Evolutionary conservation across 2,329 filamentous ascomycete species (phyloP), one percentile per base, ranked within the genome.

Genomic region (Diaporthe nobilis): DNA sequence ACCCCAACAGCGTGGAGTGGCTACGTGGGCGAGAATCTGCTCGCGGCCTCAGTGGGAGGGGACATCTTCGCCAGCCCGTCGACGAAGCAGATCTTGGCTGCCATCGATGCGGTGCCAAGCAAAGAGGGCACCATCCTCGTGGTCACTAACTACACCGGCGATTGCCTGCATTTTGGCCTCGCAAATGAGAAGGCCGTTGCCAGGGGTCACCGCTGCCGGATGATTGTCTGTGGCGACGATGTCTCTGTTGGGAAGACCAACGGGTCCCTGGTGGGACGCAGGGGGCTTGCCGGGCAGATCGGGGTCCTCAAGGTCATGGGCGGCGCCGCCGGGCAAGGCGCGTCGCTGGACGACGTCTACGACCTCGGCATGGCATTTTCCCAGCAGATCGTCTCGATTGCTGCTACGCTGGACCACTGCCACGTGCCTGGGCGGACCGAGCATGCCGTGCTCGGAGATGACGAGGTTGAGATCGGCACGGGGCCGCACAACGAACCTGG

Each of bases 401-500:
- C 90, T 51, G 89, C 90, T 2, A 91, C 89, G 0, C 84, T 92
- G 39, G 90, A 91, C 68, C 90, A 92, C 78, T 90, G 91, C 78
- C 90, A 92, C 78, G 89, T 91, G 1, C 89, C 89, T 0, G 89
- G 89, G 0, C 85, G 89, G 53, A 81, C 84, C 2, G 85, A 89
- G 75, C 87, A 89, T 75, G 86, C 82, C n/a, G 85, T 83, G 22
- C 85, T 92, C 2, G 84, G 82, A 13, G 81, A 83, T 1, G 82
- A 90, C 73, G 90, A 90, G 74, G 82, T 92, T 49, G 91, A 92
- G 81, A 85, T 93, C n/a, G 92, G 92, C 4, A 92, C 91, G 31
- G 92, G 92, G 0, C 91, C 91, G 20, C 92, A 94, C 81, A 93
- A 93, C 80, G 92, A 94, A 81, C 91, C 92, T 0, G 92, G 89